A percentile compares a stretch with the other conserved stretches of the same genome.
Conservation (phyloP, 1,284 basidiomycete species). For the Kwoniella shivajii region DNA sequence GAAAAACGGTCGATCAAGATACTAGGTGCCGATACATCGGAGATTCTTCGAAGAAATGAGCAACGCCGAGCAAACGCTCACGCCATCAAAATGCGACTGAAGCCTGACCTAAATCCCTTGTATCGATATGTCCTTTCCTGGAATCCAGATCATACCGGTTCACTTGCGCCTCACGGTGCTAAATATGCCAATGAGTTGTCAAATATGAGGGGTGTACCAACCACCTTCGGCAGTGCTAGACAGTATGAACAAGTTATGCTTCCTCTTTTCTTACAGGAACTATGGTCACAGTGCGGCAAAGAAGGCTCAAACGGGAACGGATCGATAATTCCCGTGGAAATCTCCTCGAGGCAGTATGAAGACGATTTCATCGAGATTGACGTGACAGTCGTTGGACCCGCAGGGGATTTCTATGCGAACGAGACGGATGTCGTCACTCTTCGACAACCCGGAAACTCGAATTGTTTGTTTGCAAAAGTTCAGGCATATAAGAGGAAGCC, state of each 20-base stretch:
- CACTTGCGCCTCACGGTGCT: slow-evolving; percentile 61
- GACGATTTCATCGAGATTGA: slow-evolving; percentile 53
- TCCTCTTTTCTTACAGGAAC: slow-evolving; percentile 86
- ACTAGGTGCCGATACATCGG: slow-evolving; percentile 56
- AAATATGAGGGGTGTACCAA: slow-evolving; percentile 61
- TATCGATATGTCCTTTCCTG: slow-evolving; percentile 83
- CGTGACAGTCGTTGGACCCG: slow-evolving; percentile 54
- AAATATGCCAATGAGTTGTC: slow-evolving; percentile 50
- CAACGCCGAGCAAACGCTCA: slow-evolving; percentile 65
- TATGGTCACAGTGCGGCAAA: slow-evolving; percentile 86
- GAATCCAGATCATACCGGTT: slow-evolving; percentile 73
- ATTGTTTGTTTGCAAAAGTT: slow-evolving; percentile 70
- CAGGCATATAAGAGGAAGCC: slow-evolving; percentile 64
- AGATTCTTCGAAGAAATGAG: slow-evolving; percentile 51
- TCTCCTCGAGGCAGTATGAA: slow-evolving; percentile 58
- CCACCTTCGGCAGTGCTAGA: slow-evolving; percentile 65
- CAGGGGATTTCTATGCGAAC: slow-evolving; percentile 69
- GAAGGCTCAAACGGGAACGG: slow-evolving; percentile 65
- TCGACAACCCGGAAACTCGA: slow-evolving; percentile 56
- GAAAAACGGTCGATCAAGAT: slow-evolving; percentile 72
- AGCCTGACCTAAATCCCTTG: slow-evolving; percentile 77
- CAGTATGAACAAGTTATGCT: slow-evolving; percentile 79
- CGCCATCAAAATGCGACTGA: slow-evolving; percentile 68
- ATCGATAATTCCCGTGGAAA: slow-evolving; percentile 68
- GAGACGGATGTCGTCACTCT: slow-evolving; percentile 82